A percentile compares a stretch with the other conserved stretches of the same genome.
Evolutionary conservation across 306 rosid genomes (phyloP).

Genomic region (Aeschynomene evenia): DNA sequence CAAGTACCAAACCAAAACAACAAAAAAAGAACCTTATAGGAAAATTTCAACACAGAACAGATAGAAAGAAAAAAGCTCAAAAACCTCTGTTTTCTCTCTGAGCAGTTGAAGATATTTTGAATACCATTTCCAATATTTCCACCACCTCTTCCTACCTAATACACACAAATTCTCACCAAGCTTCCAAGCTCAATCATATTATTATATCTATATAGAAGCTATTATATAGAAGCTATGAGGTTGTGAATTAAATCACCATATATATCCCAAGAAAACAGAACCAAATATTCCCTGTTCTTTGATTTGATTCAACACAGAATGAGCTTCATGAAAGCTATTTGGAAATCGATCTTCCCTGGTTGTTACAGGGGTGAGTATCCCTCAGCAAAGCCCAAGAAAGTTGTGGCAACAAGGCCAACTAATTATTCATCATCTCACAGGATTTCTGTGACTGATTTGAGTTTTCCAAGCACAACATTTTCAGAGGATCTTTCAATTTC

Average conservation of each 20-base stretch:
- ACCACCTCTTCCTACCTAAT: conserved; percentile 33
- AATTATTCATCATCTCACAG: conserved; percentile 64
- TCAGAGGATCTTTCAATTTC: conserved; percentile 77
- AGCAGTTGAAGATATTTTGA: conserved; percentile 54
- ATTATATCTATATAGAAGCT: conserved; percentile 9
- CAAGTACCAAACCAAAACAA: conserved; percentile 14
- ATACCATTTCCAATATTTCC: conserved; percentile 33
- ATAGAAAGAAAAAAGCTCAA: conserved; percentile 15
- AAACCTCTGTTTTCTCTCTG: conserved; percentile 27
- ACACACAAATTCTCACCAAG: conserved; percentile 20
- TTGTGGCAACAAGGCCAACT: conserved; percentile 45
- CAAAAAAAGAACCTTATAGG: background rate
- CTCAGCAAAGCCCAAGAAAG: conserved; percentile 48
- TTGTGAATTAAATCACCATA: conserved; percentile 1
- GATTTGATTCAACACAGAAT: conserved; percentile 22
- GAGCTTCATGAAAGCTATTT: conserved; percentile 47
- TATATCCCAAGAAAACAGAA: background rate
- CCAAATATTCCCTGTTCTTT: background rate
- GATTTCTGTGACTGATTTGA: conserved; percentile 59
- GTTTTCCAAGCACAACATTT: conserved; percentile 51
- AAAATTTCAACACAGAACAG: conserved; percentile 31
- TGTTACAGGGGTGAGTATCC: conserved; percentile 52
- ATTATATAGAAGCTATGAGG: conserved; percentile 4
- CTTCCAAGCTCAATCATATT: too few relatives aligned
- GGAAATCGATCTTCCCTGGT: conserved; percentile 57